Base-by-base conservation (phyloP, 768 basidiomycete genomes). In the Boletus huronensis region DNA sequence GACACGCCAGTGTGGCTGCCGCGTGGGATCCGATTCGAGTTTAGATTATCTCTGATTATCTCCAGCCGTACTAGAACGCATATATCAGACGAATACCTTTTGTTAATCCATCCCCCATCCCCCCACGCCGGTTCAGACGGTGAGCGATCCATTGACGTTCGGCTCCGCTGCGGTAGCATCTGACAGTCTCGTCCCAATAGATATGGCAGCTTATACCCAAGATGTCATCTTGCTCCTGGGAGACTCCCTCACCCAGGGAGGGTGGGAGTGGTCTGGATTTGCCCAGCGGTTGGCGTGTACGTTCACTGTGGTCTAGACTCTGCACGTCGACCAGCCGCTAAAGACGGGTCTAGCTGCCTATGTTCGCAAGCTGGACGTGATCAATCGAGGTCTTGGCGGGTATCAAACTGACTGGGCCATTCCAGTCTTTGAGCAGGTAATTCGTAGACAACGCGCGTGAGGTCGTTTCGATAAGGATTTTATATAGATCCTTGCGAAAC, bases 361-460 rank as follows among this genome's bases (percentile, higher is more conserved):
- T 69, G 79, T 79, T 40, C 77, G 94, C 57, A 90, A 85, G 69
- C 70, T 93, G 31, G 94, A 97, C 64, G 83, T 97, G 19, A 59
- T 96, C 58, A 96, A 96, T 65, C 83, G 93, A 45, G 94, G 94
- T 1, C 75, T 85, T 28, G 78, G 82, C 29, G 93, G 93, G 3
- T 97, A 95, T 71, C 94, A 90, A 64, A 87, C 91, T 1, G 83
- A 87, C 32, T 95, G 93, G 93, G 85, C 78, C 6, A 72, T 93
- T 35, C 88, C 90, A 4, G 79, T 92, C 28, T 81, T 95, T 53
- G 79, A 89, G 63, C 84, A 87, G 78, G 90, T 85, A 57, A 57
- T 43, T 48, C 19, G 13, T 6, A 8, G 26, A 44, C 25, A 13
- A 13, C 10, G 4, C 5, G n/a, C 14, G 19, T 17, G 38, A 2